Evolutionary conservation across 176 grass and related monocot genomes (phyloP).

Genomic region (Carex kokanica): DNA sequence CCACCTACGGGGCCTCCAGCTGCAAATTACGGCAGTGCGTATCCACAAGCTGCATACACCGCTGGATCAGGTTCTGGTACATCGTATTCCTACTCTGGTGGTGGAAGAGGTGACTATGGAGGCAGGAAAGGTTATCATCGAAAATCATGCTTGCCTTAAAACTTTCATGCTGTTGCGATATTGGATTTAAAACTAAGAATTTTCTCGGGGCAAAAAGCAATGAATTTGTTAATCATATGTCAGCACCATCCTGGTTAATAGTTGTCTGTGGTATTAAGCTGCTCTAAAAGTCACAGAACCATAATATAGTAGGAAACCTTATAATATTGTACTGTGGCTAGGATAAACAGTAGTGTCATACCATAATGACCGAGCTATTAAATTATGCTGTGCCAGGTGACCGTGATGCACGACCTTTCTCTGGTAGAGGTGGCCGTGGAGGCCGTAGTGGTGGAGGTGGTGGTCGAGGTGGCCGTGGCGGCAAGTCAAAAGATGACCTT

Average conservation of each 20-base stretch:
- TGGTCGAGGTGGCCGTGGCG: constrained; percentile 35
- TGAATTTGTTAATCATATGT: background rate
- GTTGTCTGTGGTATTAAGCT: background rate
- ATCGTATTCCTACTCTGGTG: background rate
- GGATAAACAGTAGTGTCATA: background rate
- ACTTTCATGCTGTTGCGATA: background rate
- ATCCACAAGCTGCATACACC: background rate
- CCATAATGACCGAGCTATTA: background rate
- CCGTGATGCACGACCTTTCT: constrained; percentile 8
- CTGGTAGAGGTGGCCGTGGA: constrained; percentile 32
- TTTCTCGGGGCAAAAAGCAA: background rate
- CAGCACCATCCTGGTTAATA: background rate
- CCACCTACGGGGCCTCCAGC: constrained; percentile 10
- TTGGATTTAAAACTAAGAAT: background rate
- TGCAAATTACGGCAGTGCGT: background rate
- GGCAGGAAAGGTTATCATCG: constrained; percentile 14
- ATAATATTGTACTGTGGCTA: background rate
- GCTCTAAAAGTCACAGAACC: background rate
- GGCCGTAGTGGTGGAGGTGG: constrained; percentile 17
- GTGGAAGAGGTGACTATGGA: constrained; percentile 20
- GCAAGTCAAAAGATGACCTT: constrained; percentile 56
- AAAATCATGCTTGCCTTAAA: background rate
- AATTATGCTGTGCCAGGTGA: constrained; percentile 21
- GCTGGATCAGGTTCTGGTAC: background rate
- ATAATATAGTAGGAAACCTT: constrained; percentile 25